A percentile compares a stretch with the other conserved stretches of the same genome.
phyloP scores from a whole-genome alignment of 1,284 basidiomycete species.

The Cerioporus squamosus region DNA sequence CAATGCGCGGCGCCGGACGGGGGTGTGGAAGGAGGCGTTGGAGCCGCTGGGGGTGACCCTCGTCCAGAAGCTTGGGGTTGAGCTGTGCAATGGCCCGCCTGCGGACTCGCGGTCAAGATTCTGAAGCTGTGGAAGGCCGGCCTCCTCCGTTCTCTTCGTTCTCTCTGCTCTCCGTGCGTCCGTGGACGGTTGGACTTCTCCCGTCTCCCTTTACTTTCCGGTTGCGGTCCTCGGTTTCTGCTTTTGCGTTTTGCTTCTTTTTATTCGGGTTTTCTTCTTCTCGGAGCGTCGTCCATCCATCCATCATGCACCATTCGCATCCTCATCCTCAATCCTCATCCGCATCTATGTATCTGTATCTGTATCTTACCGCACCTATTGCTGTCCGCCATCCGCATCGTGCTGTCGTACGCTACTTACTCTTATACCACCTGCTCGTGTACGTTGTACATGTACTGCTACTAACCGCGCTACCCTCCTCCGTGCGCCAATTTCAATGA shows the following conservation, averaged over 20 bases:
- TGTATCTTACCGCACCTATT: background rate
- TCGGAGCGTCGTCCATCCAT: background rate
- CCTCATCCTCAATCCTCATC: background rate
- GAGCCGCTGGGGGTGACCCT: slow-evolving; percentile 67
- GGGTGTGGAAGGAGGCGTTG: slow-evolving; percentile 64
- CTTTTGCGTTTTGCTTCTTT: no score
- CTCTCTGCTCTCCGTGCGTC: background rate
- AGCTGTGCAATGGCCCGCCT: slow-evolving; percentile 69
- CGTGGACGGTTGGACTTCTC: background rate
- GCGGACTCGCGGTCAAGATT: slow-evolving; percentile 18
- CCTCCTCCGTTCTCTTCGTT: no score
- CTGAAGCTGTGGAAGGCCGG: background rate
- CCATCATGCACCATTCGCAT: background rate
- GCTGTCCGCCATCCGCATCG: background rate
- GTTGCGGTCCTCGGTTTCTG: background rate
- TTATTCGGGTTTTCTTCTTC: background rate
- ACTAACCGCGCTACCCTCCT: no score
- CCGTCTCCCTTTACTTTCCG: background rate
- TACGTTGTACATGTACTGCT: no score
- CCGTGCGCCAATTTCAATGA: no score
- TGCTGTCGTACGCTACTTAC: no score
- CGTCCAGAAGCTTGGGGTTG: slow-evolving; percentile 72
- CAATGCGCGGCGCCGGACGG: slow-evolving; percentile 48
- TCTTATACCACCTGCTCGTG: no score
- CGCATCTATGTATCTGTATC: background rate